Evolutionary conservation across 2,329 filamentous ascomycete genomes (phyloP), one percentile per base, ranked within the genome.

Genomic region (Sphaerostilbella broomeana): DNA sequence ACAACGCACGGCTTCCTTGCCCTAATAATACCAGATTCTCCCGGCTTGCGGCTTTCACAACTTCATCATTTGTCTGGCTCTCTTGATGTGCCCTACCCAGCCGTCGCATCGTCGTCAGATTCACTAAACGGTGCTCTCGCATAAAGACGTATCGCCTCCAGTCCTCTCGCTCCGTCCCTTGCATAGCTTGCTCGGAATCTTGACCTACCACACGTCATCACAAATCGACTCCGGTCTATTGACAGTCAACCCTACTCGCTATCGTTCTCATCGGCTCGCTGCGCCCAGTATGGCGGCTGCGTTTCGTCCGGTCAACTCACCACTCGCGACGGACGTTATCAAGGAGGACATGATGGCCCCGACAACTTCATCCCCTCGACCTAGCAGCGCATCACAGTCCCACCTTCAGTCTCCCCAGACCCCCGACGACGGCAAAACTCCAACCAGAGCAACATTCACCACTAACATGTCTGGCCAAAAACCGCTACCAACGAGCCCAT

Each of bases 391-490:
- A 22, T 57, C 60, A 24, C 60, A 59, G 9, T 37, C 49, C 41
- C 54, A 51, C 32, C 33, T 48, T 42, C 51, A 50, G 31, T 28
- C 51, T 28, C 35, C 50, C 31, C 52, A 48, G 35, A 33, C 51
- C 17, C 48, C 54, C 47, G 71, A 73, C 44, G 73, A 76, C 45
- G 60, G 61, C 37, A 58, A 73, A 43, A 85, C 82, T 2, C 81
- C 83, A 0, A 85, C 81, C 18, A 73, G 77, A 57, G 65, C 72
- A 27, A 73, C 62, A 18, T 79, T 79, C 42, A 56, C 60, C 39
- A 52, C 49, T 36, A 54, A 57, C 28, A 51, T 71, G 40, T 57
- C 67, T 10, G 62, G 58, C 25, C 75, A 79, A 50, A 69, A 70
- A 47, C 74, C 74, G 4, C 62, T 77, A 15, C 77, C 74, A 7